phyloP scores from a whole-genome alignment of 2,329 filamentous ascomycete genomes.

The Tolypocladium capitatum region DNA sequence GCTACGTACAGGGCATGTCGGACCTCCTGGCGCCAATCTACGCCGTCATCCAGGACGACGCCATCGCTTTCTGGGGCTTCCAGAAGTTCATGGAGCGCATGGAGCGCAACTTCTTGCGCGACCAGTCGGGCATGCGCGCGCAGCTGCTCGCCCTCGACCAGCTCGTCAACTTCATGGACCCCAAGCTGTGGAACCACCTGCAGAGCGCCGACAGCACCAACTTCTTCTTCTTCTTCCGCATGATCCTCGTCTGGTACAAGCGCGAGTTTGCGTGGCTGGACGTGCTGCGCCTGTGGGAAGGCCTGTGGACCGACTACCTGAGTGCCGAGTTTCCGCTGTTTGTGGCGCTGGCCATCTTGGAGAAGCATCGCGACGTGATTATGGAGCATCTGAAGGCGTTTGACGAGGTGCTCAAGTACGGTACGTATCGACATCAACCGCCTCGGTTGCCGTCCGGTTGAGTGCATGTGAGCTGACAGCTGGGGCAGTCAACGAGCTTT shows the following conservation, averaged over 20 bases:
- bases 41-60: slow-evolving; percentile 93
- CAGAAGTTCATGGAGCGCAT: slow-evolving; percentile 94
- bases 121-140: slow-evolving; percentile 90
- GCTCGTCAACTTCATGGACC: slow-evolving; percentile 92
- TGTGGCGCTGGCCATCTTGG: slow-evolving; percentile 81
- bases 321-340: slow-evolving; percentile 90
- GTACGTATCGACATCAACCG: slow-evolving; percentile 33
- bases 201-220: slow-evolving; percentile 89
- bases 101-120: slow-evolving; percentile 91
- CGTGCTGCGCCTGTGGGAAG: slow-evolving; percentile 80
- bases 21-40: slow-evolving; percentile 93
- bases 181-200: slow-evolving; percentile 81
- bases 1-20: slow-evolving; percentile 98
- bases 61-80: slow-evolving; percentile 93
- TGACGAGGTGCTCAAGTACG: slow-evolving; percentile 93
- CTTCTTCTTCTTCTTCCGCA: slow-evolving; percentile 99
- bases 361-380: slow-evolving; percentile 92
- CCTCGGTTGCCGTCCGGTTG: background rate
- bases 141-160: slow-evolving; percentile 88
- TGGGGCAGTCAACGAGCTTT: slow-evolving; percentile 75
- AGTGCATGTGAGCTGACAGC: slow-evolving; percentile 6
- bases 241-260: slow-evolving; percentile 98
- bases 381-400: slow-evolving; percentile 91
- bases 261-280: slow-evolving; percentile 88
- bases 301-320: slow-evolving; percentile 83